These are phyloP conservation scores for Hydnomerulius pinastri DNA, from an alignment of 768 basidiomycete species.

Conservation along the genomic window DNA sequence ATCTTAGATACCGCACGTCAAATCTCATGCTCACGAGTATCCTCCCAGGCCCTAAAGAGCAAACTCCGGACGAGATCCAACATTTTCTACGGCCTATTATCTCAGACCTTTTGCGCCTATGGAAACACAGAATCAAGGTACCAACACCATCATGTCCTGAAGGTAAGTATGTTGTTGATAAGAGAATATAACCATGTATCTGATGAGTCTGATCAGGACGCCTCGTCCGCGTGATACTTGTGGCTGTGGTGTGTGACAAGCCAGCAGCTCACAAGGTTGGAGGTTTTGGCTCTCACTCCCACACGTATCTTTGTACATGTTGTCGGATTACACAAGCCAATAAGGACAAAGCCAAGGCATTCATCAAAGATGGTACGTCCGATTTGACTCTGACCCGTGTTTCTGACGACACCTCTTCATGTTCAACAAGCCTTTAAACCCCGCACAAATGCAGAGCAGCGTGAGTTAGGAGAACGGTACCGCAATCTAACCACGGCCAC, in stretches of 20 bases:
- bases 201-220: slow-evolving; percentile 18
- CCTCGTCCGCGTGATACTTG: slow-evolving; percentile 30
- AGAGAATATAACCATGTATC: too few species aligned
- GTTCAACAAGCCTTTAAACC: not conserved
- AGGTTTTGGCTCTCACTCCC: slow-evolving; percentile 32
- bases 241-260: slow-evolving; percentile 39
- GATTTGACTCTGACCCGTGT: not conserved
- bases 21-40: slow-evolving; percentile 28
- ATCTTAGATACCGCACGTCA: slow-evolving; percentile 23
- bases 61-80: slow-evolving; percentile 27
- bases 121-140: slow-evolving; percentile 24
- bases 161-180: too few species aligned
- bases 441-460: not conserved
- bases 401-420: too few species aligned
- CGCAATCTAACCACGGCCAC: not conserved
- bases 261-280: too few species aligned
- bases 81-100: slow-evolving; percentile 25
- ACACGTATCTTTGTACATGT: slow-evolving; percentile 33
- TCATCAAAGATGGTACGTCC: slow-evolving; percentile 21
- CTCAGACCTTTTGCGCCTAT: slow-evolving; percentile 26
- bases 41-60: slow-evolving; percentile 32
- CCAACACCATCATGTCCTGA: slow-evolving; percentile 23
- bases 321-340: slow-evolving; percentile 33
- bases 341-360: slow-evolving; percentile 21
- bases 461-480: not conserved